Base-by-base conservation (phyloP, 495 filamentous ascomycete genomes). In the Xylaria curta region DNA sequence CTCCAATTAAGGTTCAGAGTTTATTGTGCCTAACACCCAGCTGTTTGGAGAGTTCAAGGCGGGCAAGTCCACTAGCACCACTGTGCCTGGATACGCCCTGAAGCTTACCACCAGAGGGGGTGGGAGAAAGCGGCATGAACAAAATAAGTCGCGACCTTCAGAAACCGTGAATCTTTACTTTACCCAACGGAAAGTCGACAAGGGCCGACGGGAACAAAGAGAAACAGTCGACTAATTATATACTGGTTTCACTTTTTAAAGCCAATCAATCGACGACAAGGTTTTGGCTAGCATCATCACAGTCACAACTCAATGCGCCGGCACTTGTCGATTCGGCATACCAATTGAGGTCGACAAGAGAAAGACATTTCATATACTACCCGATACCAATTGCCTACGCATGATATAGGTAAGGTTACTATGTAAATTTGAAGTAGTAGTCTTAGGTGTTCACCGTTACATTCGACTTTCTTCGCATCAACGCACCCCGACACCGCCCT, bases 11-110 rank as follows among this genome's bases (percentile, higher is more conserved):
- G 15, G 53, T 56, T 51, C 38, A 33, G 21, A 21, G 58, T 36
- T 60, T 38, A 2, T 53, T 53, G 47, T 53, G 49, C 36, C 3
- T 42, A 12, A 28, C 63, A 54, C 64, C 49, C 64, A 51, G 33
- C 64, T 42, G 38, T 51, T 56, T 67, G 64, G 64, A 67, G 33
- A 67, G 47, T 67, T 67, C 8, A 67, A 47, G 49, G 33, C 64
- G n/a, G 49, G 64, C 33, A 13, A 67, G 47, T 67, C 46, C 19
- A 51, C 31, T 53, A 36, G 28, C 44, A 28, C 31, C 31, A 38
- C 56, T 28, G 60, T 54, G 36, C 64, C 33, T 67, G 63, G 44
- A 53, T 53, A 33, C 21, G 47, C 31, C 47, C 64, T 67, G 64
- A 56, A 67, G 46, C 46, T 47, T 67, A 51, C 42, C 38, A 56